Percentiles rank a stretch among this genome's conserved stretches.
phyloP scores from a whole-genome alignment of 805 yeast species.

The Lipomyces japonicus region DNA sequence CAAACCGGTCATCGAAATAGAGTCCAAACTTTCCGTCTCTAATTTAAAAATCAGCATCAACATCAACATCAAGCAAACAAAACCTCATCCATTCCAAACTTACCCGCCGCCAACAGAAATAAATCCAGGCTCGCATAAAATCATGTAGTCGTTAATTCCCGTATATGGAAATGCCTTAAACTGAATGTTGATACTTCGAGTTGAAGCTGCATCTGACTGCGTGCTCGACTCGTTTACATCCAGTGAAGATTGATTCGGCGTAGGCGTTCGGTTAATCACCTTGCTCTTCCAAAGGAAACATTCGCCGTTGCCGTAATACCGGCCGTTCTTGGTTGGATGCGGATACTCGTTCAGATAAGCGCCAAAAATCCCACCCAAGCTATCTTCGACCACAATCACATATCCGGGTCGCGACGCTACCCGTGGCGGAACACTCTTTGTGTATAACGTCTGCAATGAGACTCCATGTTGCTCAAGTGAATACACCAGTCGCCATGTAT shows the following conservation, averaged over 20 bases:
- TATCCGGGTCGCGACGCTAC: conserved; percentile 55
- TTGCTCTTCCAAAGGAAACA: conserved; percentile 81
- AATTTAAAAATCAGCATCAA: no score
- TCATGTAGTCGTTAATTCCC: conserved; percentile 78
- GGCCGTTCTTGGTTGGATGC: conserved; percentile 63
- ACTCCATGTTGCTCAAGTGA: conserved; percentile 93
- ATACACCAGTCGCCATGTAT: conserved; percentile 73
- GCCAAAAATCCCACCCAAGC: conserved; percentile 38
- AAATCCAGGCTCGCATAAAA: conserved; percentile 73
- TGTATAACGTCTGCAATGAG: conserved; percentile 73
- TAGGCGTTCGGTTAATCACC: conserved; percentile 63
- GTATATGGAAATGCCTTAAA: conserved; percentile 84
- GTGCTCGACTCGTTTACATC: conserved; percentile 38
- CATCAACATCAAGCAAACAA: no score
- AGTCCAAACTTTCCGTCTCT: conserved; percentile 82
- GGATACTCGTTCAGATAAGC: conserved; percentile 59
- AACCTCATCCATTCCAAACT: no score
- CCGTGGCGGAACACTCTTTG: conserved; percentile 47
- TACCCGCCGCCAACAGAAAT: conserved; percentile 82
- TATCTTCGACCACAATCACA: conserved; percentile 66
- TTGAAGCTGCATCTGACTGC: conserved; percentile 20
- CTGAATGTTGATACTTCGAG: conserved; percentile 37
- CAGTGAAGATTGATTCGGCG: conserved; percentile 80
- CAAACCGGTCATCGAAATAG: conserved; percentile 74
- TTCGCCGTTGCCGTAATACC: conserved; percentile 91